Evolutionary conservation across 2,329 filamentous ascomycete species (phyloP), one percentile per base, ranked within the genome.

Genomic region (Thelonectria rubi): DNA sequence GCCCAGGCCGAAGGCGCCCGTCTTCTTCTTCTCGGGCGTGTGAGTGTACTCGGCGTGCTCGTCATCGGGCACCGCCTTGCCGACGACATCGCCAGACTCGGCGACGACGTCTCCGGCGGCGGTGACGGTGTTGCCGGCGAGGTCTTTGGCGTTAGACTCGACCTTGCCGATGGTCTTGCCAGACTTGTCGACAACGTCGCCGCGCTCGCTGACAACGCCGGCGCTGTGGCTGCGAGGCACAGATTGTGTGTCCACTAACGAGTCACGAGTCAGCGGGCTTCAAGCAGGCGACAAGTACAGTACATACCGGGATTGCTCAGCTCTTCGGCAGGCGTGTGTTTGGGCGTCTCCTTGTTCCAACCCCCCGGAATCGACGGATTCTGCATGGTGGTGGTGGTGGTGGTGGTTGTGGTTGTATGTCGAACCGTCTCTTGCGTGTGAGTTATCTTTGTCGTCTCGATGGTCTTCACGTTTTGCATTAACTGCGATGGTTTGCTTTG

Each of bases 131-230:
- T 77, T 80, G 39, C 80, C 81, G 40, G 75, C 71, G 11, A 83
- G 73, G 34, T 80, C 76, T 54, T 77, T 73, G 30, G 77, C 76
- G 51, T 72, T 63, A 20, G 78, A 76, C 43, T 79, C 73, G 58
- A 83, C 73, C 62, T 73, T 79, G 55, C 80, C 81, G 43, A 83
- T 69, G 9, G 72, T 74, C 53, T 81, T 80, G 53, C 80, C 81
- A 11, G 77, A 68, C 11, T 78, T 72, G 58, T 83, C 80, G 39
- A 83, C 71, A 17, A 82, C 78, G 15, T 82, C 79, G 15, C 81
- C 81, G 20, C 73, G 68, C 61, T 81, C 78, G 69, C 78, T 80
- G 53, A 83, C 81, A 50, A 78, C 73, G 37, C 79, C 76, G 47
- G 75, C 75, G 11, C 80, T 77, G 70, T 30, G 76, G 12, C 80